Evolutionary conservation across 116 monocot species (phyloP).

Genomic region (Trichopus zeylanicus): DNA sequence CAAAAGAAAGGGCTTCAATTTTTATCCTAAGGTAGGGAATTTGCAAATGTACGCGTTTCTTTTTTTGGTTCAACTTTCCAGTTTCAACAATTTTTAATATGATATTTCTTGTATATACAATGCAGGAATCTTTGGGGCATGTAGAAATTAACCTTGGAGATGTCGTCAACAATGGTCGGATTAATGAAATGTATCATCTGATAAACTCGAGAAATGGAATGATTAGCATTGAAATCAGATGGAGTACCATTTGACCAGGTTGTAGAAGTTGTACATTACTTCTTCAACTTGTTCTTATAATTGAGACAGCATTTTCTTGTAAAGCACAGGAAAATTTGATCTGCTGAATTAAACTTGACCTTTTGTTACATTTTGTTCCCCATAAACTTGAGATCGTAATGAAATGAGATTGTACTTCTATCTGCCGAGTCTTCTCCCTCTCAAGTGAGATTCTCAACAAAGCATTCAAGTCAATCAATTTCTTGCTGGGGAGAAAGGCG

Average conservation of each 20-base stretch:
- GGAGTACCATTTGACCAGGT: conserved; percentile 49
- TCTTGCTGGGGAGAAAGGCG: too few species aligned
- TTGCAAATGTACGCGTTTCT: not conserved
- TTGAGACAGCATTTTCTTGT: too few species aligned
- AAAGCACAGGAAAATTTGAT: too few species aligned
- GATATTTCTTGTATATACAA: not conserved
- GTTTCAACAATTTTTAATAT: not conserved
- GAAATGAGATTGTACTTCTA: too few species aligned
- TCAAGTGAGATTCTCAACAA: too few species aligned
- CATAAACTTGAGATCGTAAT: too few species aligned
- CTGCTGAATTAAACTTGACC: too few species aligned
- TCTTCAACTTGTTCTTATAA: too few species aligned
- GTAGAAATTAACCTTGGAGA: conserved; percentile 61
- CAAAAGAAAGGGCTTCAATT: conserved; percentile 37
- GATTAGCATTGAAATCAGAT: conserved; percentile 60
- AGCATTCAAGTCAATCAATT: too few species aligned
- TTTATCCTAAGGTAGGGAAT: conserved; percentile 41
- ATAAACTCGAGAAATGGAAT: conserved; percentile 72
- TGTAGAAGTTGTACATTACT: conserved; percentile 1
- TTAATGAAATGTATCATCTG: conserved; percentile 66
- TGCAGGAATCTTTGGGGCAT: conserved; percentile 67
- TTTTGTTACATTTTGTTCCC: too few species aligned
- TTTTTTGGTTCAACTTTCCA: too few species aligned
- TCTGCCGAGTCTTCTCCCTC: too few species aligned
- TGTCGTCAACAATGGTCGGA: conserved; percentile 68